Base-by-base conservation (phyloP, 2,329 filamentous ascomycete species). In the Sclerotinia glacialis region DNA sequence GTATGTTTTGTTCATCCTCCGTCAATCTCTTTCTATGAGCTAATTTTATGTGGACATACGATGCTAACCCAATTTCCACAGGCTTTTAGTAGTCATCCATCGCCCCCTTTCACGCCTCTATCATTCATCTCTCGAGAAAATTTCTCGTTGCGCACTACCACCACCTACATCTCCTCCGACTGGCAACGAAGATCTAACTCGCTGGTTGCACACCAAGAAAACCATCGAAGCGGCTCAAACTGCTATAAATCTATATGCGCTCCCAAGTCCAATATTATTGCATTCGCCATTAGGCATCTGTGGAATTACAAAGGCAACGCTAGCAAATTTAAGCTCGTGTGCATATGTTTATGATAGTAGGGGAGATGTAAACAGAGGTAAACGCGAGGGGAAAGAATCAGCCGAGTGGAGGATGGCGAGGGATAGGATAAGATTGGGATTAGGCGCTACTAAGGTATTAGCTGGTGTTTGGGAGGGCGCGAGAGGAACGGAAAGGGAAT, bases 321-420 rank as follows among this genome's bases (percentile, higher is more conserved):
- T 86, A 49, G 83, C 86, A 8, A 83, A 86, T 68, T 76, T 87
- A 21, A 85, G 85, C 0, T 85, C 86, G 34, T 89, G 85, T 77
- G 85, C 84, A 73, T 82, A 65, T 77, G 74, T 79, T 28, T 77
- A 80, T 68, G 77, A 78, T 28, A 14, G 14, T 0, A 37, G 55
- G 14, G 34, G 21, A 42, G 60, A 55, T 16, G 40, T 14, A 6
- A 23, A 37, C 3, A 59, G 55, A 18, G n/a, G 28, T 18, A n/a
- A 61, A 49, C 14, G 9, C 11, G 63, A 44, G 21, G 42, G 23
- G 0, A 52, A 50, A 46, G 28, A 26, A 7, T 68, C 69, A 72
- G 80, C 72, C 66, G 78, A 78, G 67, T 79, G 78, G 74, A 68
- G 67, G n/a, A 79, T 77, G 67, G 78, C 75, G 69, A 82, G 80